Evolutionary conservation across 192 early-diverging fungal species (phyloP), one percentile per base, ranked within the genome.

Genomic region (Coemansia furcata): DNA sequence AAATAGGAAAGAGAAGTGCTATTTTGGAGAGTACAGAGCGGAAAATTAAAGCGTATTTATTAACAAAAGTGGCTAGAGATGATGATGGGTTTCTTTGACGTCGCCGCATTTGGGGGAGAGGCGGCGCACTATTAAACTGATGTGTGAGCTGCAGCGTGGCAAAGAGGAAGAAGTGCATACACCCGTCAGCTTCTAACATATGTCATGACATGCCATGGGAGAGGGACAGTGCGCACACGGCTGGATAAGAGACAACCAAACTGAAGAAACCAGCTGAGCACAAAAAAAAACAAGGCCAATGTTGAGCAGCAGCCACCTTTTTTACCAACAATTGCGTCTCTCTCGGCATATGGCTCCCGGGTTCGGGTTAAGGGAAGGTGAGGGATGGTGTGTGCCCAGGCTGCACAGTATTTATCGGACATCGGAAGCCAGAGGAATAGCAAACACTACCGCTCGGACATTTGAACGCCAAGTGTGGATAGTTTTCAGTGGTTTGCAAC

Each of bases 301-400:
- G 17, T 57, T 32, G 54, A 15, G 54, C 54, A 57, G 23, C n/a
- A 50, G 54, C 54, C 54, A 57, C 54, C 54, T 57, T 57, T 26
- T 50, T 50, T 14, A 4, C 12, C 54, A 57, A 57, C 54, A 57
- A 57, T 57, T 57, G 32, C 30, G n/a, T 3, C 54, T 57, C 54
- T 57, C 54, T 57, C 54, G 54, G 54, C 54, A 57, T 57, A 29
- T 57, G 54, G 54, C 54, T 38, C 43, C 52, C 54, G 46, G 21
- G 46, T 19, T 47, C 19, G 47, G 47, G 39, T 40, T 40, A 9
- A 40, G 15, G 39, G 14, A 40, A 14, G 15, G 39, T 14, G 50
- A 26, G 50, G 30, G 15, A 32, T 57, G 54, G 54, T 29, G 30
- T n/a, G 32, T 7, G 3, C 14, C 29, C 29, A 33, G 54, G 15